phyloP scores from a whole-genome alignment of 352 stramenopile genomes.

The Globisporangium radiosum region DNA sequence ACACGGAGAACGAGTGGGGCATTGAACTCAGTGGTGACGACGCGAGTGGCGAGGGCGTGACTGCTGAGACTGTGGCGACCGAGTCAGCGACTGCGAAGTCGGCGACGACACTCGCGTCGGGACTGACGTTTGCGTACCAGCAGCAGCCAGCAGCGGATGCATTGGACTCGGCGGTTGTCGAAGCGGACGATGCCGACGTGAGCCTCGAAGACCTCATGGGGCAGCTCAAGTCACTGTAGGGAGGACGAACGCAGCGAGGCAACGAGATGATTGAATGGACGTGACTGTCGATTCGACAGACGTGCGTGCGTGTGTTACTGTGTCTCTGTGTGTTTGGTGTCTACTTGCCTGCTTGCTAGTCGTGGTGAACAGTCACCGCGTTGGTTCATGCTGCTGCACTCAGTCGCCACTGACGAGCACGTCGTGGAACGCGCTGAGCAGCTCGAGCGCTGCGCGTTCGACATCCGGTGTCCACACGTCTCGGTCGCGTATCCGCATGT shows the following conservation, averaged over 20 bases:
- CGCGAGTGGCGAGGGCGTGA: slow-evolving; percentile 8
- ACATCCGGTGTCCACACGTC: slow-evolving; percentile 32
- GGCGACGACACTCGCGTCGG: slow-evolving; percentile 28
- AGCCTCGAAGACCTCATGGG: slow-evolving; percentile 78
- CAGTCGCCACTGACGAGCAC: slow-evolving; percentile 13
- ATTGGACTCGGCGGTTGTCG: slow-evolving; percentile 7
- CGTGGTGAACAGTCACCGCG: too few species aligned
- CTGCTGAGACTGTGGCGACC: background rate
- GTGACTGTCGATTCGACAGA: background rate
- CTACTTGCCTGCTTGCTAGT: background rate
- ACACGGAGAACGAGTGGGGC: slow-evolving; percentile 85
- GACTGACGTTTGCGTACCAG: slow-evolving; percentile 59
- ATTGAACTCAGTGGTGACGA: slow-evolving; percentile 54
- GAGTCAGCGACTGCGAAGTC: slow-evolving; percentile 5
- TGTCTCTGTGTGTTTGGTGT: background rate
- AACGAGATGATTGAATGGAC: background rate
- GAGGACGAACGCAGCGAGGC: background rate
- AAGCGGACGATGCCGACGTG: slow-evolving; percentile 24
- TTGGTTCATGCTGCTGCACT: too few species aligned
- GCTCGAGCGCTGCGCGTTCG: slow-evolving; percentile 21
- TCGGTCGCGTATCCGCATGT: slow-evolving; percentile 30
- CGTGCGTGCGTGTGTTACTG: background rate
- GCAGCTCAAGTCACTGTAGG: slow-evolving; percentile 66
- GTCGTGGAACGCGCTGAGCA: slow-evolving; percentile 37
- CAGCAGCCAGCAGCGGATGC: slow-evolving; percentile 14